Evolutionary conservation across 2,329 filamentous ascomycete genomes (phyloP).

Genomic region (Microcyclosporella mali): DNA sequence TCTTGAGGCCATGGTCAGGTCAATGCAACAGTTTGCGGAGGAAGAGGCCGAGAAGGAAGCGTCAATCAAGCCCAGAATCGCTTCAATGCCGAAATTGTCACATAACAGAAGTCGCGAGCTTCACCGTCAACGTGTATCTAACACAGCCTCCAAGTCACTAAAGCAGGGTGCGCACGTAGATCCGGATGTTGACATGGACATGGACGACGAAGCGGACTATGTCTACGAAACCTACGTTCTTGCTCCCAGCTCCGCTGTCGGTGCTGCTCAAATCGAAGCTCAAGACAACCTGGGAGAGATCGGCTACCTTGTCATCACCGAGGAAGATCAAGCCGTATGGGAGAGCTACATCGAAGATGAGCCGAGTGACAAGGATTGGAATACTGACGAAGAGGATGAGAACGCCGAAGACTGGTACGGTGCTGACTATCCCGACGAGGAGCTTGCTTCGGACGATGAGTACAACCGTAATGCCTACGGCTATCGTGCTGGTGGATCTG

Average conservation of each 20-base stretch:
- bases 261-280: slow-evolving; percentile 24
- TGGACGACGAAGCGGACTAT: slow-evolving; percentile 48
- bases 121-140: slow-evolving; percentile 17
- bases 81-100: slow-evolving; percentile 24
- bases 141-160: slow-evolving; percentile 1
- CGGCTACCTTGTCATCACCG: slow-evolving; percentile 46
- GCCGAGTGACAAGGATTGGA: slow-evolving; percentile 46
- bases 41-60: slow-evolving; percentile 19
- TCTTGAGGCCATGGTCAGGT: slow-evolving; percentile 20
- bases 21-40: slow-evolving; percentile 25
- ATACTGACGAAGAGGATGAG: slow-evolving; percentile 57
- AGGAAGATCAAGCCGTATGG: slow-evolving; percentile 52
- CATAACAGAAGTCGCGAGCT: slow-evolving; percentile 23
- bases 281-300: slow-evolving; percentile 28
- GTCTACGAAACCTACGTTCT: slow-evolving; percentile 59
- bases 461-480: slow-evolving; percentile 43
- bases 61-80: slow-evolving; percentile 17
- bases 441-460: slow-evolving; percentile 66
- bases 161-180: slow-evolving; percentile 6
- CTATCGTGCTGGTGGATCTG: slow-evolving; percentile 33
- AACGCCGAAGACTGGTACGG: slow-evolving; percentile 73
- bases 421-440: slow-evolving; percentile 74
- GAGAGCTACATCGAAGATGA: slow-evolving; percentile 51
- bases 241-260: slow-evolving; percentile 27
- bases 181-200: slow-evolving; percentile 34